phyloP scores from a whole-genome alignment of 306 rosid species.

The Corylus americana region DNA sequence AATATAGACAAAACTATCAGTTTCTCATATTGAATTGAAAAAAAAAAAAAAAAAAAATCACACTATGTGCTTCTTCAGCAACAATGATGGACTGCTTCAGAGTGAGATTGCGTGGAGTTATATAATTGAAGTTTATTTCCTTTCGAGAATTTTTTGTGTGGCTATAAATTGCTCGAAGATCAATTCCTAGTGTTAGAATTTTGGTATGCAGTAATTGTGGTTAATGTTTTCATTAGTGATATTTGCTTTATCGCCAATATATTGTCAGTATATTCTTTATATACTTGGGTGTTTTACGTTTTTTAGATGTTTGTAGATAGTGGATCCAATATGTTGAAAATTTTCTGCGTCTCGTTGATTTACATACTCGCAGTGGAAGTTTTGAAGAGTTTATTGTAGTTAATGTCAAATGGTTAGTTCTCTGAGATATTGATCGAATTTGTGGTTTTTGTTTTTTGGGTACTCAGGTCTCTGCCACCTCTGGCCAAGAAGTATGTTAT shows the following conservation, averaged over 20 bases:
- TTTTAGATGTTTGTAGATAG: too few relatives aligned
- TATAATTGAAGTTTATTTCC: background rate
- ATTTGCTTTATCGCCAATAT: too few relatives aligned
- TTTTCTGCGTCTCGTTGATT: background rate
- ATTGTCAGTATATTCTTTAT: too few relatives aligned
- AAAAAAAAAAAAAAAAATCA: too few relatives aligned
- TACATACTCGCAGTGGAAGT: background rate
- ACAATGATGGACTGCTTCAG: background rate
- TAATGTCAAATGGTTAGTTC: background rate
- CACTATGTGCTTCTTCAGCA: background rate
- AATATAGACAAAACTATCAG: too few relatives aligned
- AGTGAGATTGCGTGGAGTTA: background rate
- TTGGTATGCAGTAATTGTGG: too few relatives aligned
- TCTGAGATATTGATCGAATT: slow-evolving; percentile 2
- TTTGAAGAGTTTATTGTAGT: background rate
- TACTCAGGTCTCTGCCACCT: slow-evolving; percentile 85
- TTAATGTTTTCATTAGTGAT: too few relatives aligned
- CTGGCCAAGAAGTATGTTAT: slow-evolving; percentile 83
- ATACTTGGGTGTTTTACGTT: too few relatives aligned
- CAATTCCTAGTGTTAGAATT: background rate
- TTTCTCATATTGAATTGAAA: too few relatives aligned
- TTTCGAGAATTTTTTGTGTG: background rate
- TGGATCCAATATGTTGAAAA: too few relatives aligned
- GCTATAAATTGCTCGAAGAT: background rate
- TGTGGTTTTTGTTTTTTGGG: slow-evolving; percentile 22